These are phyloP conservation scores for Neonectria magnoliae DNA, from an alignment of 2,329 filamentous ascomycete genomes.

Conservation along the genomic window DNA sequence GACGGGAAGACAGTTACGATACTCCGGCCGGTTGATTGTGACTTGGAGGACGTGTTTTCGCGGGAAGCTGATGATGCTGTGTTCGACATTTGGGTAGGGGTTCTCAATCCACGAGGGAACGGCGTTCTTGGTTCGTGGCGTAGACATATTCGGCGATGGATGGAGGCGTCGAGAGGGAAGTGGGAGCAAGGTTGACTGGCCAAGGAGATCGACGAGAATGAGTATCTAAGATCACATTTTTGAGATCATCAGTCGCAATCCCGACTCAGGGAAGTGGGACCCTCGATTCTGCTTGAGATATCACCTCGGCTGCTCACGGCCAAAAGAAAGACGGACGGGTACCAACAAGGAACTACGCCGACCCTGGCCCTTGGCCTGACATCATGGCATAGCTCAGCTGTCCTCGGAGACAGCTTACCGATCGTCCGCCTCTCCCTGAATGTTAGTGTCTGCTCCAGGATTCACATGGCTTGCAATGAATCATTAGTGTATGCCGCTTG, in stretches of 20 bases:
- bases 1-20: constrained; percentile 54
- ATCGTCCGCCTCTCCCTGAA: background rate
- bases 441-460: background rate
- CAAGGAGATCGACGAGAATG: background rate
- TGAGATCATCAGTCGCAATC: background rate
- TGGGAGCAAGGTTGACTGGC: background rate
- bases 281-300: background rate
- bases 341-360: background rate
- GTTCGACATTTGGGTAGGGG: constrained; percentile 45
- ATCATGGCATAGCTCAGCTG: background rate
- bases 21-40: constrained; percentile 55
- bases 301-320: constrained; percentile 23
- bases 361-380: background rate
- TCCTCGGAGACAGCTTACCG: background rate
- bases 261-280: background rate
- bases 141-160: constrained; percentile 32
- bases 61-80: constrained; percentile 52
- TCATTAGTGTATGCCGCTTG: constrained; percentile 10
- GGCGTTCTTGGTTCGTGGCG: constrained; percentile 38
- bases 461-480: constrained; percentile 9
- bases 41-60: constrained; percentile 53
- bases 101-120: constrained; percentile 48
- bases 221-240: constrained; percentile 11
- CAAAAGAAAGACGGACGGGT: background rate
- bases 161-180: background rate